Evolutionary conservation across 805 yeast genomes (phyloP).

Genomic region (Yarrowia deformans): DNA sequence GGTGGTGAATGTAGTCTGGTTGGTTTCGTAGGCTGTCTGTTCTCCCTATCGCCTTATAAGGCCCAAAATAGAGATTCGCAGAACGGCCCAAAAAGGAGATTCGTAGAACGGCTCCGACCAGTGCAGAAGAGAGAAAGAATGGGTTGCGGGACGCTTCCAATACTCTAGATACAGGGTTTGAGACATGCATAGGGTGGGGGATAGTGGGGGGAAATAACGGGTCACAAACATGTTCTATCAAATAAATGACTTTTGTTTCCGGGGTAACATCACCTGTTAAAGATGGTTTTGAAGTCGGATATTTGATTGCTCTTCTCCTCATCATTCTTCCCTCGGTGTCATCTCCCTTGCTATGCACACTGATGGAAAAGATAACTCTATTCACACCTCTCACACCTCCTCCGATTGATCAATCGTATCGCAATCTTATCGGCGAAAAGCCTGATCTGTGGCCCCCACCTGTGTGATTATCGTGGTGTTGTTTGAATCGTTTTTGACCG

Average conservation of each 20-base stretch:
- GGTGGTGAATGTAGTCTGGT: no score
- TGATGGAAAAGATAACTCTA: not conserved
- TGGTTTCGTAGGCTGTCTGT: not conserved
- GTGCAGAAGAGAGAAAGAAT: not conserved
- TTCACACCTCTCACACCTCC: not conserved
- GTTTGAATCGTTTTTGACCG: not conserved
- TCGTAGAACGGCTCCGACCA: not conserved
- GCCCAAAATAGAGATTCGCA: not conserved
- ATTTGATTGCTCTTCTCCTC: not conserved
- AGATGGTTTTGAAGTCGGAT: not conserved
- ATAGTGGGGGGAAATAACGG: no score
- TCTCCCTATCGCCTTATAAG: not conserved
- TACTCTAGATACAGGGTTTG: not conserved
- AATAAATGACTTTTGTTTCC: no score
- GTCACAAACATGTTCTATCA: no score
- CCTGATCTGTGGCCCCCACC: not conserved
- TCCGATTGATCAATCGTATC: constrained; percentile 13
- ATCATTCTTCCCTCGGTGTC: no score
- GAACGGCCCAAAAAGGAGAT: not conserved
- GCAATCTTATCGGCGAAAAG: not conserved
- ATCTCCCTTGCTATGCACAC: not conserved
- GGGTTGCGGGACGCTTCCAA: not conserved
- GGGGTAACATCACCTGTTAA: no score
- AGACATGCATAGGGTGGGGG: not conserved
- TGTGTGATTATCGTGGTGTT: no score